Evolutionary conservation across 129 eudicot genomes (phyloP).

Genomic region (Chrysanthemum makinoi): DNA sequence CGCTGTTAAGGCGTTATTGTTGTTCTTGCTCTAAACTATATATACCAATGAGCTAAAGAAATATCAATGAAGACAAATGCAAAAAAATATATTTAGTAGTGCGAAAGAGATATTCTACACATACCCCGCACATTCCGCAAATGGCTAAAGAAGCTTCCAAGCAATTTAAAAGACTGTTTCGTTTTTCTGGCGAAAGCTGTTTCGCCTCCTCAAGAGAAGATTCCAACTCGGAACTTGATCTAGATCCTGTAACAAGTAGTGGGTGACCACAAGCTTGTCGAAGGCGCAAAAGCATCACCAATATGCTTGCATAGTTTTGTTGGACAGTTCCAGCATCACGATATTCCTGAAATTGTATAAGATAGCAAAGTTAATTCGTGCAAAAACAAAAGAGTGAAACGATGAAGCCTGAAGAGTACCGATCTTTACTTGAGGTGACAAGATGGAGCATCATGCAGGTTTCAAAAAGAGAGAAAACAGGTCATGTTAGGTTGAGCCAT

Average conservation of each 20-base stretch:
- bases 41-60: background rate
- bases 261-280: constrained; percentile 99
- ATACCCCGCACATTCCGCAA: constrained; percentile 83
- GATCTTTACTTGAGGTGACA: too few species aligned
- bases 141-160: constrained; percentile 82
- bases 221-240: constrained; percentile 52
- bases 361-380: background rate
- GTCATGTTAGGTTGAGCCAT: too few species aligned
- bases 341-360: constrained; percentile 55
- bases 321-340: constrained; percentile 97
- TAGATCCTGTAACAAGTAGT: constrained; percentile 73
- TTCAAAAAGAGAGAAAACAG: too few species aligned
- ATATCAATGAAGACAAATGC: background rate
- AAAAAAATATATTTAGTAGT: too few species aligned
- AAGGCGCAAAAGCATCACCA: constrained; percentile 92
- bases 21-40: too few species aligned
- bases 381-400: too few species aligned
- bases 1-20: too few species aligned
- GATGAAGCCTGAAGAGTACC: too few species aligned
- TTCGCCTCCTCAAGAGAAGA: constrained; percentile 76
- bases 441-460: too few species aligned
- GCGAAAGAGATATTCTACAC: constrained; percentile 23
- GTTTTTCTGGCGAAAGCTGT: constrained; percentile 71
- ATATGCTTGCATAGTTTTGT: constrained; percentile 86
- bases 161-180: constrained; percentile 60